Evolutionary conservation across 2,329 filamentous ascomycete genomes (phyloP), one percentile per base, ranked within the genome.

Genomic region (Cladorrhinum sp.): DNA sequence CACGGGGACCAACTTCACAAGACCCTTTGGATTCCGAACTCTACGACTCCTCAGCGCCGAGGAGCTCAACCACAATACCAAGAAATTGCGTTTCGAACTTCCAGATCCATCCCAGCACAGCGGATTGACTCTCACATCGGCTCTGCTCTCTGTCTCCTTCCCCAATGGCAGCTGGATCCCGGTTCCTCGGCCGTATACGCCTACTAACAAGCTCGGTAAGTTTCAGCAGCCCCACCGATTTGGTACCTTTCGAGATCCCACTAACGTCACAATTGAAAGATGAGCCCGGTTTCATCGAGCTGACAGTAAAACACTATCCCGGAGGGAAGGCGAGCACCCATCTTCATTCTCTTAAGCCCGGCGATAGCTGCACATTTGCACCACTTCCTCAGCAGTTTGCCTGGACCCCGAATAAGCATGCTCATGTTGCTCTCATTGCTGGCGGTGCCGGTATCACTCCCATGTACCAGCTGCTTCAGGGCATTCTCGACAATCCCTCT

Each of bases 381-480:
- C 76, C 82, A 7, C 54, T 21, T 3, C 73, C 90, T 3, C 78
- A 77, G 18, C 82, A 79, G 24, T 82, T 82, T 70, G 68, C 73
- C 33, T 89, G 83, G 81, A 80, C 76, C 21, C 75, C 82, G 26
- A 82, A 80, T 64, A 74, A 75, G 70, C 77, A 73, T 68, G 69
- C 69, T 2, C 79, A 83, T 63, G 73, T 91, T n/a, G 82, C 84
- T 2, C 77, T 90, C 42, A 82, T 91, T 49, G 88, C 88, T 0
- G 88, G 89, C 50, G 88, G 89, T 12, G 87, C 86, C 0, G 89
- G 89, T 18, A 89, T 92, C 65, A 91, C 88, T 0, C 88, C 89
- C 0, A 81, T 88, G 65, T 90, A 84, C 70, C 86, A 89, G 70
- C 80, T 90, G 1, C 77, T 82, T 1, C 82, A 79, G 54, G 84